Evolutionary conservation across 345 rosid genomes (phyloP).

Genomic region (Xanthoceras sorbifolium): DNA sequence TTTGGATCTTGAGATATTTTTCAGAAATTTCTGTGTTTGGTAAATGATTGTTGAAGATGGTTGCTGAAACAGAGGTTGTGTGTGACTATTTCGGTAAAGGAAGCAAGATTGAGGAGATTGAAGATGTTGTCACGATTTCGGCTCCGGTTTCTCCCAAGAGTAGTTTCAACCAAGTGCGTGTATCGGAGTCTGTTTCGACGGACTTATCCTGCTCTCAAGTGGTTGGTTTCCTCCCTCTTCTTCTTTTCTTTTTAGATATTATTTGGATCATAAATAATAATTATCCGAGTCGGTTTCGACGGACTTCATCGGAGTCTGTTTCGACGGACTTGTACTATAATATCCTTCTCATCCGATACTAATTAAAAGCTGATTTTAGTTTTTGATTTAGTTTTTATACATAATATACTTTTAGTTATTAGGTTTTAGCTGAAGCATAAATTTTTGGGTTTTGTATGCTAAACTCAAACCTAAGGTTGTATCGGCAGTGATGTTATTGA

Average conservation of each 20-base stretch:
- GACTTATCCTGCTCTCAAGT: constrained; percentile 41
- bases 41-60: constrained; percentile 44
- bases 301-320: too few relatives aligned
- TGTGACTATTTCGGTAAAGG: constrained; percentile 35
- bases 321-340: too few relatives aligned
- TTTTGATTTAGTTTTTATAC: neutral
- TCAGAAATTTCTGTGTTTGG: constrained; percentile 1
- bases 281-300: too few relatives aligned
- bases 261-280: neutral
- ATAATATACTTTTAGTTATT: neutral
- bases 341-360: neutral
- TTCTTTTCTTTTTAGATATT: neutral
- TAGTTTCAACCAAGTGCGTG: constrained; percentile 31
- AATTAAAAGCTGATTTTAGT: neutral
- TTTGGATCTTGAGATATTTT: constrained; percentile 12
- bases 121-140: constrained; percentile 33
- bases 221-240: constrained; percentile 37
- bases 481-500: neutral
- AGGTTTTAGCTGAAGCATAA: neutral
- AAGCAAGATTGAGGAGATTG: constrained; percentile 32
- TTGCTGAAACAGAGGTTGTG: constrained; percentile 63
- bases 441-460: neutral
- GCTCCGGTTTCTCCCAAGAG: constrained; percentile 40
- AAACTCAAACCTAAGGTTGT: neutral
- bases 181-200: constrained; percentile 44